These are phyloP conservation scores for Fusarium lateritium DNA, from an alignment of 2,329 filamentous ascomycete genomes.

Conservation along the genomic window DNA sequence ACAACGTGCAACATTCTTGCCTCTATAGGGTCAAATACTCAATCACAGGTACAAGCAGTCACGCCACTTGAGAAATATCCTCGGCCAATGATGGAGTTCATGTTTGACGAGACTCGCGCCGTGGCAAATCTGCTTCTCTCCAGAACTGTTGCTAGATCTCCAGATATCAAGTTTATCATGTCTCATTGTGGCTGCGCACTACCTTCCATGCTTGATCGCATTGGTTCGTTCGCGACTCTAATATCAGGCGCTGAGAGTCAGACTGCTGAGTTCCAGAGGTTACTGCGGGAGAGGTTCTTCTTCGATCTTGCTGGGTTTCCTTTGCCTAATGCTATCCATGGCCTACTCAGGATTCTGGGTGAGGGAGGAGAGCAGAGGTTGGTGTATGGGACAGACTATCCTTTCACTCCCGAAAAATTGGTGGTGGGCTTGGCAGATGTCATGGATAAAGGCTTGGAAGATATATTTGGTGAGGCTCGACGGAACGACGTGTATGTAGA, in stretches of 20 bases:
- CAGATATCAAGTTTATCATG: conserved; percentile 13
- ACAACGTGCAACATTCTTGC: conserved; percentile 7
- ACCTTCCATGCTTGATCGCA: conserved; percentile 10
- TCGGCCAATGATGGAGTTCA: conserved; percentile 14
- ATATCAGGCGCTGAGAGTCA: conserved; percentile 5
- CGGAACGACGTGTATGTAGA: background rate
- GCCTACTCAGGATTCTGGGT: background rate
- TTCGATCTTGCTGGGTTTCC: conserved; percentile 14
- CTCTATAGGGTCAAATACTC: background rate
- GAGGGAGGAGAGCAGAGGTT: conserved; percentile 5
- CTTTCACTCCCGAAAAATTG: background rate
- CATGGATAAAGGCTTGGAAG: background rate
- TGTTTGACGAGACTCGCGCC: conserved; percentile 17
- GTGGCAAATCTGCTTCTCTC: conserved; percentile 11
- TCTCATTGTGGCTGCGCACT: conserved; percentile 15
- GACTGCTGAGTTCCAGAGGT: background rate
- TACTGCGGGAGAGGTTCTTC: conserved; percentile 4
- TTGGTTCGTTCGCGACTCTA: background rate
- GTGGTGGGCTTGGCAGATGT: background rate
- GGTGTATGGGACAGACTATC: conserved; percentile 16
- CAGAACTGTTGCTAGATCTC: background rate
- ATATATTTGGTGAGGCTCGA: background rate
- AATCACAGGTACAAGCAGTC: background rate
- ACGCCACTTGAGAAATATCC: conserved; percentile 3
- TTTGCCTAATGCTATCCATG: conserved; percentile 6